Percentiles rank a stretch among this genome's conserved stretches.
Evolutionary conservation across 2,329 filamentous ascomycete species (phyloP).

Genomic region (Botryosphaeria dothidea): DNA sequence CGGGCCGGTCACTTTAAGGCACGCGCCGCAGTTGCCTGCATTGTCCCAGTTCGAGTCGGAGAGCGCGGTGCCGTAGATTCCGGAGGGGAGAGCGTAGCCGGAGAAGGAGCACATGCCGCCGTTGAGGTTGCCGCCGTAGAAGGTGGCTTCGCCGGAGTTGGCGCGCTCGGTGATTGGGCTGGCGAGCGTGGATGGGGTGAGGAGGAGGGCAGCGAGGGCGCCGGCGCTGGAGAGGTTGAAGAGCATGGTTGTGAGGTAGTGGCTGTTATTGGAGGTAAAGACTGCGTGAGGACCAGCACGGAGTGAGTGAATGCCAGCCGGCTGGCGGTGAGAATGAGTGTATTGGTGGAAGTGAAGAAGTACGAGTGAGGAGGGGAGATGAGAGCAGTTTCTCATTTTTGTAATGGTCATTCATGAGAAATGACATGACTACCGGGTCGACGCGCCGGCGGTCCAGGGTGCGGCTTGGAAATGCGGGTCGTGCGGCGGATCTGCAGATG

Average conservation of each 20-base stretch:
- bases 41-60: constrained; percentile 59
- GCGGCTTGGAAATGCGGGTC: background rate
- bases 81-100: constrained; percentile 61
- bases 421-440: background rate
- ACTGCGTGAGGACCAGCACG: background rate
- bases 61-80: constrained; percentile 63
- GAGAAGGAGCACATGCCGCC: constrained; percentile 66
- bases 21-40: constrained; percentile 61
- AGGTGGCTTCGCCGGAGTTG: constrained; percentile 33
- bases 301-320: background rate
- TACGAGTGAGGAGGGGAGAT: background rate
- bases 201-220: background rate
- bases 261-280: no score
- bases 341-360: background rate
- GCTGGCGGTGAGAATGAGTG: background rate
- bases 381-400: background rate
- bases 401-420: background rate
- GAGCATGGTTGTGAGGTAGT: background rate
- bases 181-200: background rate
- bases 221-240: background rate
- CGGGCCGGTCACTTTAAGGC: constrained; percentile 60
- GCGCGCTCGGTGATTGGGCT: background rate
- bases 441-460: background rate
- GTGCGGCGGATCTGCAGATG: background rate
- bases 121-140: constrained; percentile 43